phyloP scores from a whole-genome alignment of 768 basidiomycete genomes.

The Boletus rex-veris region DNA sequence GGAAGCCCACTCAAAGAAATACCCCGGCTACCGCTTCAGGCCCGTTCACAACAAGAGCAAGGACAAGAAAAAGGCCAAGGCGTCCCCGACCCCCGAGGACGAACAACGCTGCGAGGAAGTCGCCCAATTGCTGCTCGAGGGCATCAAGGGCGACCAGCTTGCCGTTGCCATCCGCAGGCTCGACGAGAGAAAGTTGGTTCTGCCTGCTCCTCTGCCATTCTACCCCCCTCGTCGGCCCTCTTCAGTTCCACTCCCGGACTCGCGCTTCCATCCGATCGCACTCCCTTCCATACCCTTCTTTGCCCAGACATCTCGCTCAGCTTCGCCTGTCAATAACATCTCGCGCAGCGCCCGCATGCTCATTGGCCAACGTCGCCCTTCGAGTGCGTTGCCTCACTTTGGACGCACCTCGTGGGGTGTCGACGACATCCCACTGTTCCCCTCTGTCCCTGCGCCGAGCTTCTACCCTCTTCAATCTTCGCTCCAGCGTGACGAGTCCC shows the following conservation, averaged over 20 bases:
- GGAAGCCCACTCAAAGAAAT: conserved; percentile 63
- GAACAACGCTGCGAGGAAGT: conserved; percentile 47
- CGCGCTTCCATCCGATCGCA: conserved; percentile 37
- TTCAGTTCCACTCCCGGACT: conserved; percentile 57
- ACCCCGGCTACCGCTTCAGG: conserved; percentile 59
- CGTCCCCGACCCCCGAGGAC: conserved; percentile 19
- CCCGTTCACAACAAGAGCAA: conserved; percentile 47
- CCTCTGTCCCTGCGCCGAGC: not conserved
- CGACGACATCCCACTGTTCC: conserved; percentile 25
- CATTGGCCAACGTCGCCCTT: conserved; percentile 48
- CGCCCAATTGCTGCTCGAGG: conserved; percentile 59
- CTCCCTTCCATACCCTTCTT: conserved; percentile 45
- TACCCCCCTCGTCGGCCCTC: conserved; percentile 54
- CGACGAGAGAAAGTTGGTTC: conserved; percentile 31
- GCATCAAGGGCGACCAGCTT: conserved; percentile 68
- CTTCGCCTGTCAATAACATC: conserved; percentile 44
- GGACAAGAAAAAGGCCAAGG: conserved; percentile 38
- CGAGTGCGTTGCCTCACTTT: conserved; percentile 42
- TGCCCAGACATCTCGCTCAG: conserved; percentile 36
- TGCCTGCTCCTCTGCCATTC: conserved; percentile 8
- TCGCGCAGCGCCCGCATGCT: conserved; percentile 40
- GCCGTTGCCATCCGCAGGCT: conserved; percentile 56
- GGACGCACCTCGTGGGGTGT: conserved; percentile 28
- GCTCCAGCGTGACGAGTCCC: conserved; percentile 43
- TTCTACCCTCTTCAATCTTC: conserved; percentile 17